Evolutionary conservation across 78 protist species (phyloP).

Genomic region (Dictyostelium discoideum): dicty_2.7 NC_007089.4:4682001-4682500

Average conservation of each 20-base stretch:
- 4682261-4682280: not conserved
- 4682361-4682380: not conserved
- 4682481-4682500: not conserved
- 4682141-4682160: not conserved
- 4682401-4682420: not conserved
- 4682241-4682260: not conserved
- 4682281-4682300: not conserved
- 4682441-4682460: not conserved
- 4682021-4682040: not conserved
- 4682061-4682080: not conserved
- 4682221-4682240: not conserved
- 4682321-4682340: not conserved
- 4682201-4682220: not conserved
- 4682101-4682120: not conserved
- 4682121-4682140: not conserved
- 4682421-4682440: not conserved
- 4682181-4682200: not conserved
- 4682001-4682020: too few relatives aligned
- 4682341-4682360: not conserved
- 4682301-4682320: not conserved
- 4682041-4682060: too few relatives aligned
- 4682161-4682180: not conserved
- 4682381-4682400: not conserved
- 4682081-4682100: not conserved
- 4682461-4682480: not conserved